Evolutionary conservation across 192 early-diverging fungal genomes (phyloP).

Genomic region (Neocallimastix lanati): DNA sequence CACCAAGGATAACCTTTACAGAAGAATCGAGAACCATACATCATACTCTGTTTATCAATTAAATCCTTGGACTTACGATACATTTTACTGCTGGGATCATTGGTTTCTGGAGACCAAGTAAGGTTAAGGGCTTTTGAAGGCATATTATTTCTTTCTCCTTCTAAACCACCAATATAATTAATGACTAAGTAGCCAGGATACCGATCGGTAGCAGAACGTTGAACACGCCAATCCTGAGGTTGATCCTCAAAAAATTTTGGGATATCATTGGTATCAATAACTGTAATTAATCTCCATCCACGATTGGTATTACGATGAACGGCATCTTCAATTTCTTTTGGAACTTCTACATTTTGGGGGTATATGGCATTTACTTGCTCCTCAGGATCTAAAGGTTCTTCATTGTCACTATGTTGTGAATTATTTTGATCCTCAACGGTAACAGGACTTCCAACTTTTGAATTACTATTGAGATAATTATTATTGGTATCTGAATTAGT

Average conservation of each 20-base stretch:
- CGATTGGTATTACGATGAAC: background rate
- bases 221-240: background rate
- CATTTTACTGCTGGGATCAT: background rate
- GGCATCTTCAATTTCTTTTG: background rate
- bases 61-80: background rate
- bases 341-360: background rate
- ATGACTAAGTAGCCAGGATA: background rate
- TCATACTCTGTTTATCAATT: background rate
- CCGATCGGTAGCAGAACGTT: background rate
- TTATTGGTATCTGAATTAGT: too few species aligned
- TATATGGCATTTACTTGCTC: background rate
- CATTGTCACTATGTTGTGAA: background rate
- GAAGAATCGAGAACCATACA: background rate
- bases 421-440: background rate
- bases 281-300: background rate
- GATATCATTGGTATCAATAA: background rate
- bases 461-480: background rate
- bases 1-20: background rate
- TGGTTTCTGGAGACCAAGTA: background rate
- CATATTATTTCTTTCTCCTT: background rate
- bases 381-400: background rate
- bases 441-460: background rate
- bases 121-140: background rate
- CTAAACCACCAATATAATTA: background rate
- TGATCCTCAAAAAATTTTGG: background rate